A percentile compares a stretch with the other conserved stretches of the same genome.
phyloP scores from a whole-genome alignment of 1,284 basidiomycete genomes.

The Puccinia polysora region DNA sequence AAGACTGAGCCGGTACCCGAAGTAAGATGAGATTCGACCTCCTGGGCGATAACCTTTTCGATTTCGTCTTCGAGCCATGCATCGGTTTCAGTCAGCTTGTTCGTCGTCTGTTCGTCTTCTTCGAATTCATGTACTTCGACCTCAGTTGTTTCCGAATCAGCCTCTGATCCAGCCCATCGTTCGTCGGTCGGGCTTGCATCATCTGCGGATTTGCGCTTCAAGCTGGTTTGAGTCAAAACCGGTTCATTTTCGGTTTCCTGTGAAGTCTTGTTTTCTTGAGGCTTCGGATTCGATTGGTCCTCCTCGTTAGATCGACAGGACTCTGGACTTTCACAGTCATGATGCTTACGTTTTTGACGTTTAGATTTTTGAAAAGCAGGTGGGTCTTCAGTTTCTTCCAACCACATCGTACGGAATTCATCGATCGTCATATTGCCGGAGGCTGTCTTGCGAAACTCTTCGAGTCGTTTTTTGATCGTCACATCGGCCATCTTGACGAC shows the following conservation, averaged over 20 bases:
- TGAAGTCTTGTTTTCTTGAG: not conserved
- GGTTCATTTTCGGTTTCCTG: slow-evolving; percentile 58
- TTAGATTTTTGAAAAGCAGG: slow-evolving; percentile 75
- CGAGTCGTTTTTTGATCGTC: slow-evolving; percentile 89
- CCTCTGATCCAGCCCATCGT: slow-evolving; percentile 46
- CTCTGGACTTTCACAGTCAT: slow-evolving; percentile 45
- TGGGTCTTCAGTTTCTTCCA: slow-evolving; percentile 84
- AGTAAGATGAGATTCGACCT: slow-evolving; percentile 43
- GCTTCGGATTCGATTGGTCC: not conserved
- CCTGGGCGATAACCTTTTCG: slow-evolving; percentile 42
- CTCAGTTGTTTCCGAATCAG: slow-evolving; percentile 32
- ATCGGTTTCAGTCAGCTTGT: slow-evolving; percentile 55
- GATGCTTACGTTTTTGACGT: slow-evolving; percentile 61
- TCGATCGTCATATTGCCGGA: slow-evolving; percentile 79
- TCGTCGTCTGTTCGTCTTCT: slow-evolving; percentile 51
- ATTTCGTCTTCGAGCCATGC: slow-evolving; percentile 18
- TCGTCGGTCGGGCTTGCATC: slow-evolving; percentile 54
- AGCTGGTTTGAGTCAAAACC: slow-evolving; percentile 60
- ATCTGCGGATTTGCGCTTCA: slow-evolving; percentile 58
- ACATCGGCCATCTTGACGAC: slow-evolving; percentile 97
- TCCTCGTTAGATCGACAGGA: slow-evolving; percentile 20
- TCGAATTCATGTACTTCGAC: slow-evolving; percentile 43
- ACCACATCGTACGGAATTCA: slow-evolving; percentile 86
- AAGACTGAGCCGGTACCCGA: slow-evolving; percentile 31
- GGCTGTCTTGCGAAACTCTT: slow-evolving; percentile 87